phyloP scores from a whole-genome alignment of 2,329 filamentous ascomycete genomes.

The Chrysosporium keratinophilum region DNA sequence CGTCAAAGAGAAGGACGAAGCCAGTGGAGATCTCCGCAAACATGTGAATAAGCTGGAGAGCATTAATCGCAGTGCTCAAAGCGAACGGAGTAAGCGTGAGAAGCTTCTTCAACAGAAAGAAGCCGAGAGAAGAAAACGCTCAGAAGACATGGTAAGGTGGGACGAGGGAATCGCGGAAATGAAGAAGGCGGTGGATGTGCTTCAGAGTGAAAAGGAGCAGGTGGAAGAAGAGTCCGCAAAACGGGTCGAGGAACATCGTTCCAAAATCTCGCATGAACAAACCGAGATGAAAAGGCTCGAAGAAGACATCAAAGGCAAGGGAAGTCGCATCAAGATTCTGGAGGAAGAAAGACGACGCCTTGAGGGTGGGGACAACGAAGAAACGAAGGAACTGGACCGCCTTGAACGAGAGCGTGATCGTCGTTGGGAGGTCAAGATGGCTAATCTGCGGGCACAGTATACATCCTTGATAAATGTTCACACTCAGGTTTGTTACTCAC shows the following conservation, averaged over 20 bases:
- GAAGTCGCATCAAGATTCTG: conserved; percentile 49
- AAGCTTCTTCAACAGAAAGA: conserved; percentile 51
- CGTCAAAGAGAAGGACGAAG: conserved; percentile 82
- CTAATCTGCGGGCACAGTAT: conserved; percentile 36
- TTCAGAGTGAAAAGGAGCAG: conserved; percentile 34
- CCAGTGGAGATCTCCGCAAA: conserved; percentile 70
- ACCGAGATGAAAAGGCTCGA: conserved; percentile 47
- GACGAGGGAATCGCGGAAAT: conserved; percentile 45
- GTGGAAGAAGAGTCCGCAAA: conserved; percentile 33
- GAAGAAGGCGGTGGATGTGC: conserved; percentile 38
- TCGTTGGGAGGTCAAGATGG: conserved; percentile 38
- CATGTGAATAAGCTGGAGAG: conserved; percentile 71
- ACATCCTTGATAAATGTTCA: conserved; percentile 34
- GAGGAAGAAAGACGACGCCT: conserved; percentile 48
- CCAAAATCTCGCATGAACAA: conserved; percentile 39
- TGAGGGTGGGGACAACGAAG: conserved; percentile 40
- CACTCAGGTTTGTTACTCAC: conserved; percentile 24
- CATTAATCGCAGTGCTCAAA: conserved; percentile 69
- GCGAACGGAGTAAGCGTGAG: conserved; percentile 68
- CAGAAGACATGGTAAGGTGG: conserved; percentile 51
- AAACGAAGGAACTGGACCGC: conserved; percentile 42
- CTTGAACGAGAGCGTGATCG: conserved; percentile 41
- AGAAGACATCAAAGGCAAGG: conserved; percentile 52
- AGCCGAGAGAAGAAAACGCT: conserved; percentile 50
- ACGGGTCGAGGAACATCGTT: conserved; percentile 33